Evolutionary conservation across 805 yeast species (phyloP), one percentile per base, ranked within the genome.

Genomic region (Yamadazyma ubonensis): DNA sequence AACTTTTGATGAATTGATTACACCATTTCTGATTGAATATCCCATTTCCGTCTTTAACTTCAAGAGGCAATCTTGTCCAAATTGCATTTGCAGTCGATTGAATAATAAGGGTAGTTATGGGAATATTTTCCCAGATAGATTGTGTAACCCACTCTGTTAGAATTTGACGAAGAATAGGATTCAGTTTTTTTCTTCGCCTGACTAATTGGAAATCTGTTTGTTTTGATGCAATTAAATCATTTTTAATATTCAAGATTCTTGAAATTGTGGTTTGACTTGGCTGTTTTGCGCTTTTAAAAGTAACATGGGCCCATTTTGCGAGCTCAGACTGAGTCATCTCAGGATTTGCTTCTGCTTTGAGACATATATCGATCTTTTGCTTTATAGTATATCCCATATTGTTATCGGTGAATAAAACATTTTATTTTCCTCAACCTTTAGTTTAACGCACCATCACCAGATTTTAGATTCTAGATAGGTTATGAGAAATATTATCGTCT

Each of bases 261-360:
- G 83, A 77, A 3, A 81, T 79, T 2, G 86, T 81, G 2, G 86
- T 81, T 50, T 81, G 86, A 0, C 84, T 77, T 0, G 86, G 85
- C 3, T 80, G 73, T 47, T 64, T 75, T 1, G 62, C 54, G 1
- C 78, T 61, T 17, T 75, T 76, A 50, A 76, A 80, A 12, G 75
- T 65, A 21, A 65, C 58, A 53, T 73, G 73, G 1, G 85, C 85
- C 86, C 86, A 81, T 33, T 62, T 57, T 1, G 86, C 86, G 34
- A 81, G 56, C 45, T 81, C 84, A 9, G 70, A 65, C 54, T 81
- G 86, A 2, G 85, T 81, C 86, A 81, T 78, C 19, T 71, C 71
- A 2, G 85, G 85, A 44, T 78, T 74, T n/a, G 81, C 66, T 55
- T 79, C 85, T 5, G 83, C 76, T 71, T 79, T 78, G 29, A 80